Evolutionary conservation across 2,329 filamentous ascomycete genomes (phyloP), one percentile per base, ranked within the genome.

Genomic region (Chaetomium globosum): DNA sequence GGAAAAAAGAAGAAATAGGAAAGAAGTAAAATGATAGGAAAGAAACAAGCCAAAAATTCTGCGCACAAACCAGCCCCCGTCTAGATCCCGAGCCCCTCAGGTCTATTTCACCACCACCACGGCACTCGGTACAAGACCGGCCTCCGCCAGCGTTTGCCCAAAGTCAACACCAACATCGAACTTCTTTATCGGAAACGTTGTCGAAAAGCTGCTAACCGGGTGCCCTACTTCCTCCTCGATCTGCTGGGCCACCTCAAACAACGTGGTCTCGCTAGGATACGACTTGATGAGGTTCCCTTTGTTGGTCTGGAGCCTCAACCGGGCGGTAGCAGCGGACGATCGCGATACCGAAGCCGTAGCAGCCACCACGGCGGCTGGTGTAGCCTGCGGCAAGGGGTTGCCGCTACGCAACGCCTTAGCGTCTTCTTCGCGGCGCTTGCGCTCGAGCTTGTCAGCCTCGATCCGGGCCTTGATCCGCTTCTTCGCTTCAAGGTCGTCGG

Each of bases 401-500:
- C 94, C 93, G 71, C 93, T 91, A n/a, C 94, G 86, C 63, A 87
- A 86, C 0, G 93, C 93, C 80, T 94, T 96, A 72, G 92, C 91
- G 64, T 87, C 83, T 74, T 97, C 95, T 3, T 92, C 89, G 76
- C 95, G 96, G 69, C 89, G 84, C 69, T 91, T 88, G 61, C 95
- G 88, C 73, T 94, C 93, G 71, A 92, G 90, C 82, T 96, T 97
- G 80, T 98, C 93, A 16, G 91, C 93, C 71, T 95, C 93, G 69
- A 99, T 97, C 83, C 93, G 93, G 64, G 92, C 93, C 79, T 93
- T 89, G 76, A 97, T 94, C 43, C 91, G 87, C 78, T 89, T 91
- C 82, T 94, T 95, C 12, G 92, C 94, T 52, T 92, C 92, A 9
- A 89, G 77, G 61, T 98, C 95, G 19, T 90, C 92, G 51, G 86